phyloP scores from a whole-genome alignment of 2,329 filamentous ascomycete species.

The Aspergillus puulaauensis region DNA sequence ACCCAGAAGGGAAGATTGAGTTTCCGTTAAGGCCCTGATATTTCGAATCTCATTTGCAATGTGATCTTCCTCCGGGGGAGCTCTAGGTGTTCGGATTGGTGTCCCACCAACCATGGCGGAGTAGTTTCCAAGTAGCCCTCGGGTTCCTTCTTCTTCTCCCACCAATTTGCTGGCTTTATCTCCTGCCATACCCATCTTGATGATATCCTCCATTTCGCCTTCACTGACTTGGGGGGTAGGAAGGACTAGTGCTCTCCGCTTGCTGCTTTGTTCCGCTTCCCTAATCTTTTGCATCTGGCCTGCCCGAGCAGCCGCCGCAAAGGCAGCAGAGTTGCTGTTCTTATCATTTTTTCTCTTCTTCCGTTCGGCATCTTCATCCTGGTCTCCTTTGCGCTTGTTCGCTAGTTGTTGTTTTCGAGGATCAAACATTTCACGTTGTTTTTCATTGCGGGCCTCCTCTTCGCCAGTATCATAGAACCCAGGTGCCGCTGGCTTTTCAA shows the following conservation, averaged over 20 bases:
- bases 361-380: slow-evolving; percentile 73
- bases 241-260: slow-evolving; percentile 76
- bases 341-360: slow-evolving; percentile 91
- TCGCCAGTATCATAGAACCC: slow-evolving; percentile 94
- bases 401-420: slow-evolving; percentile 87
- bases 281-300: slow-evolving; percentile 92
- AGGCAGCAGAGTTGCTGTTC: slow-evolving; percentile 71
- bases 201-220: slow-evolving; percentile 90
- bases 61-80: slow-evolving; percentile 87
- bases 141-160: slow-evolving; percentile 77
- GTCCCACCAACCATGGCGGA: slow-evolving; percentile 75
- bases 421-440: slow-evolving; percentile 80
- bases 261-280: slow-evolving; percentile 96
- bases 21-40: slow-evolving; percentile 86
- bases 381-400: slow-evolving; percentile 90
- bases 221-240: slow-evolving; percentile 91
- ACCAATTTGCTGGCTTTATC: slow-evolving; percentile 78
- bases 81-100: slow-evolving; percentile 88
- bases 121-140: slow-evolving; percentile 85
- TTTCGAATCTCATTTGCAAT: slow-evolving; percentile 97
- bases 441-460: slow-evolving; percentile 77
- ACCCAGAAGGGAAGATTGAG: slow-evolving; percentile 87
- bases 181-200: slow-evolving; percentile 96
- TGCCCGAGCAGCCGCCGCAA: slow-evolving; percentile 86
- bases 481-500: slow-evolving; percentile 83